Evolutionary conservation across 495 filamentous ascomycete genomes (phyloP).

Genomic region (Penicillium lividum): DNA sequence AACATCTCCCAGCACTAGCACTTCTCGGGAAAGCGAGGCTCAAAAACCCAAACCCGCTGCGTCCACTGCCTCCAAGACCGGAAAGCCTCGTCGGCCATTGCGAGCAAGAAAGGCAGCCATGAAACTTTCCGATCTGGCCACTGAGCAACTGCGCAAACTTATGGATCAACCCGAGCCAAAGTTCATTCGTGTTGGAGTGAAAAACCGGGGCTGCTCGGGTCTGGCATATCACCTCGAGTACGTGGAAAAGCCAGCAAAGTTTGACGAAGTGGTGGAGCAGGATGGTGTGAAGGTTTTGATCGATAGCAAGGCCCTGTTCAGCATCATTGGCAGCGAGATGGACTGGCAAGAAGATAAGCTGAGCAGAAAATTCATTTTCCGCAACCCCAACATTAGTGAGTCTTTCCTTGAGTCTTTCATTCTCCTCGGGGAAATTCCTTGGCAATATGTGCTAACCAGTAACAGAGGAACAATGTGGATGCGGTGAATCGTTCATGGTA

Average conservation of each 20-base stretch:
- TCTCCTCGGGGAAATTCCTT: background rate
- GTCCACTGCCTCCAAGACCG: slow-evolving; percentile 30
- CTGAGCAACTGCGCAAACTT: slow-evolving; percentile 70
- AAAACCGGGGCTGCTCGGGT: slow-evolving; percentile 93
- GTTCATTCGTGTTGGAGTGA: slow-evolving; percentile 89
- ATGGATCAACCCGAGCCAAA: slow-evolving; percentile 83
- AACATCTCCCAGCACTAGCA: slow-evolving; percentile 52
- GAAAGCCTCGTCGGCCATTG: slow-evolving; percentile 61
- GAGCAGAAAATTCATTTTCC: slow-evolving; percentile 86
- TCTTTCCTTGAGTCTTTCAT: slow-evolving; percentile 22
- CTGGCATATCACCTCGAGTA: slow-evolving; percentile 95
- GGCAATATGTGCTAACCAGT: slow-evolving; percentile 3
- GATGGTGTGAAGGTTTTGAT: slow-evolving; percentile 95
- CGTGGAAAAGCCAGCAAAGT: slow-evolving; percentile 81
- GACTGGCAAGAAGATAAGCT: slow-evolving; percentile 97
- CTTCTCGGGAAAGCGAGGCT: slow-evolving; percentile 56
- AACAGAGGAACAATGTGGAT: slow-evolving; percentile 93
- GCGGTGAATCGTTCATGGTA: slow-evolving; percentile 97
- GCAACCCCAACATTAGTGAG: slow-evolving; percentile 98
- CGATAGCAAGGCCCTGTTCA: slow-evolving; percentile 95
- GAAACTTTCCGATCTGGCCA: slow-evolving; percentile 75
- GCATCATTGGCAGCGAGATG: slow-evolving; percentile 98
- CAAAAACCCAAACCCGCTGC: slow-evolving; percentile 55
- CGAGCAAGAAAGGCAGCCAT: slow-evolving; percentile 89
- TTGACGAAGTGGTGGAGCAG: slow-evolving; percentile 93